A percentile compares a stretch with the other conserved stretches of the same genome.
These are phyloP conservation scores for Boletus rubropictus DNA, from an alignment of 768 basidiomycete species.

Conservation along the genomic window DNA sequence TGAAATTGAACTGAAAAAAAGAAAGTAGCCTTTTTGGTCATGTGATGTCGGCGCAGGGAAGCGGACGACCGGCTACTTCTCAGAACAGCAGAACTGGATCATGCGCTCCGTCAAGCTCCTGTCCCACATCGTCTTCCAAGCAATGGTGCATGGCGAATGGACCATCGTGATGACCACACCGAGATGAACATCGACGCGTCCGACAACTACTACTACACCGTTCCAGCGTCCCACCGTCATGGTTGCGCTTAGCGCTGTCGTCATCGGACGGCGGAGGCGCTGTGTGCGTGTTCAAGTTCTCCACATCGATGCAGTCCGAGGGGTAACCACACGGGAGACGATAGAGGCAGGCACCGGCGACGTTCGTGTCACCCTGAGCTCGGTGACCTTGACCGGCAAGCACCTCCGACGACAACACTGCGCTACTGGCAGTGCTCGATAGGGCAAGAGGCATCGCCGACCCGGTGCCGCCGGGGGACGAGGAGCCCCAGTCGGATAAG, in stretches of 20 bases:
- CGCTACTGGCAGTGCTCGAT: no score
- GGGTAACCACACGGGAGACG: background rate
- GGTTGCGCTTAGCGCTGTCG: background rate
- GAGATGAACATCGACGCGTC: background rate
- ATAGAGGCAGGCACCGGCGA: no score
- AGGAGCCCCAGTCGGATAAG: background rate
- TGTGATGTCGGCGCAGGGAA: no score
- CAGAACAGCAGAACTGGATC: background rate
- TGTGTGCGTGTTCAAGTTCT: background rate
- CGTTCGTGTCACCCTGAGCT: background rate
- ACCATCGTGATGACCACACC: slow-evolving; percentile 1
- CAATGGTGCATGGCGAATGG: background rate
- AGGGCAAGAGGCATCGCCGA: background rate
- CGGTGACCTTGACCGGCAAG: background rate
- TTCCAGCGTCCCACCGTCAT: background rate
- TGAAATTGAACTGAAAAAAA: background rate
- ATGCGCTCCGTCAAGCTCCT: slow-evolving; percentile 4
- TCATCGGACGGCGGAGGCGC: background rate
- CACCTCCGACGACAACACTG: background rate
- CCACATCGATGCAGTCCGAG: background rate
- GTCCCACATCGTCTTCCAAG: slow-evolving; percentile 4
- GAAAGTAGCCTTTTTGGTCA: background rate
- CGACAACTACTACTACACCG: background rate
- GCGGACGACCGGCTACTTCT: no score
- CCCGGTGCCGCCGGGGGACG: background rate